Base-by-base conservation (phyloP, 768 basidiomycete species). In the Tulasnella sp. region DNA sequence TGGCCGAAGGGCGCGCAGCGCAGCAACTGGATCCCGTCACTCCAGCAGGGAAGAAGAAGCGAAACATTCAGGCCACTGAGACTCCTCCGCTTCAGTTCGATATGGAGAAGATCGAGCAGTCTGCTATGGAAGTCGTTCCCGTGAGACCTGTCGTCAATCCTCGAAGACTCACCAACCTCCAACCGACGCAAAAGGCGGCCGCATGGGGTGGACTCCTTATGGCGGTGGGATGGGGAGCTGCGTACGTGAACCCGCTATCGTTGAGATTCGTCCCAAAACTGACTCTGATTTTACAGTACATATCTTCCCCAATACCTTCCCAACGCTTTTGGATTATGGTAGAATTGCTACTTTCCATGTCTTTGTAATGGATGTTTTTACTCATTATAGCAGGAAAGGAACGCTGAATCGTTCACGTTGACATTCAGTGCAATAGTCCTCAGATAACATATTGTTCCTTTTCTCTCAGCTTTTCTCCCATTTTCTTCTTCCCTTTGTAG, bases 121-220 rank as follows among this genome's bases (percentile, higher is more conserved):
- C 91, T 10, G 91, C 75, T n/a, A 83, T 83, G 24, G 79, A 80
- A 40, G 80, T 92, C 84, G 83, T 85, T 1, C 89, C 88, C 71
- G 89, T 92, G 81, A 89, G 88, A 72, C 89, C 94, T 71, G 82
- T 85, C 14, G 82, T 82, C 40, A 74, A 80, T 4, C 74, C 34
- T 18, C 75, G 78, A 27, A 73, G 79, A 18, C 74, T 89, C 89
- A 84, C 83, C 87, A 72, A 75, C 27, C 83, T 92, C 81, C 89
- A 91, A 81, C 91, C 94, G 16, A 89, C 90, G 83, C 89, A 90
- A 82, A 93, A 92, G 85, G 91, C 91, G 46, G 87, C 92, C 77
- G 93, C 92, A 2, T 96, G 94, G 94, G 95, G 95, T 48, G 87
- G 93, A 27, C 88, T 93, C 48, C 92, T 93, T 27, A 97, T 97